phyloP scores from a whole-genome alignment of 768 basidiomycete genomes.

The Cystofilobasidium macerans region DNA sequence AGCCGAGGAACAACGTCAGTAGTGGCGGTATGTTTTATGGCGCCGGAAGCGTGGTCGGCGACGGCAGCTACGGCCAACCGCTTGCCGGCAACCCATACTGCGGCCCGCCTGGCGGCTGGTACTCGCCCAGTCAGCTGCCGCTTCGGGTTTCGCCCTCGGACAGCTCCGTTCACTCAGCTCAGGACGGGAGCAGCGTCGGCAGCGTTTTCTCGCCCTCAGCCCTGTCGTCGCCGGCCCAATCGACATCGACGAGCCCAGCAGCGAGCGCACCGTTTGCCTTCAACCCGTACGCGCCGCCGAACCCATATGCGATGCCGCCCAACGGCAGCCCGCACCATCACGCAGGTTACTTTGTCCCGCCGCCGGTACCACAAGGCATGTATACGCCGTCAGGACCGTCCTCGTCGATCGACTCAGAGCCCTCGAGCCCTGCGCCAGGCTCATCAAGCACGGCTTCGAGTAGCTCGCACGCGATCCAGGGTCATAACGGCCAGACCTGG shows the following conservation, averaged over 20 bases:
- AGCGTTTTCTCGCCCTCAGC: too few species aligned
- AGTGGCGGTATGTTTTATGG: too few species aligned
- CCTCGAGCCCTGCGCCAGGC: background rate
- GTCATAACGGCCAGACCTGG: slow-evolving; percentile 22
- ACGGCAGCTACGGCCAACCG: too few species aligned
- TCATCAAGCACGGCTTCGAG: background rate
- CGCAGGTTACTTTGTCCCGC: background rate
- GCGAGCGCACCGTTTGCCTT: background rate
- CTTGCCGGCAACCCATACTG: too few species aligned
- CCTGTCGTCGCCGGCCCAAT: background rate
- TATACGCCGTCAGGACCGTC: background rate
- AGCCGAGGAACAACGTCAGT: too few species aligned
- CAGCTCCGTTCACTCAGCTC: background rate
- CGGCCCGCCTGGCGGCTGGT: too few species aligned
- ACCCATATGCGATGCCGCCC: background rate
- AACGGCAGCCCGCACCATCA: slow-evolving; percentile 2
- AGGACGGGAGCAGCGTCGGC: too few species aligned
- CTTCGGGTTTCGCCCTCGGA: background rate
- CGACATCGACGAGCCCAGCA: background rate
- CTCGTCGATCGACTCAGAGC: background rate
- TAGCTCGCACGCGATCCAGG: slow-evolving; percentile 10
- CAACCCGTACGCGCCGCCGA: background rate
- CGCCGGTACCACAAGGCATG: background rate
- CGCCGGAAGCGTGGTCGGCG: too few species aligned
- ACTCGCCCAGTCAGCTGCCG: too few species aligned